Base-by-base conservation (phyloP, 805 yeast genomes). In the Suhomyces emberorum region DNA sequence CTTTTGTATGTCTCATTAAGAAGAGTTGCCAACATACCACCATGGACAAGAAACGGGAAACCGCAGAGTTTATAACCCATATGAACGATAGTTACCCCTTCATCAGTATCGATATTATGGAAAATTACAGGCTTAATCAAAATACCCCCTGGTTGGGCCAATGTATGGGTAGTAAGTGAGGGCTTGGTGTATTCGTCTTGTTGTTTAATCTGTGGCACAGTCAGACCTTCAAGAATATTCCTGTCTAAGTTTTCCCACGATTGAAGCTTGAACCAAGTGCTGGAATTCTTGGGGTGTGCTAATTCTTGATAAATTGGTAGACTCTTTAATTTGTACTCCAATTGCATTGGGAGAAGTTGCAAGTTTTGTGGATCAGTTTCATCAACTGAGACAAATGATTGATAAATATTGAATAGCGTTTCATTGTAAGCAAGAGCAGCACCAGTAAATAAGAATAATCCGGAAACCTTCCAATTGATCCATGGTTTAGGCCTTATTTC, bases 31-130 rank as follows among this genome's bases (percentile, higher is more conserved):
- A 88, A 55, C 19, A 89, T 76, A 0, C 97, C 97, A 3, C 97
- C 97, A 54, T 88, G 97, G 3, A 87, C 74, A 14, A 89, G 61
- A 48, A 86, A 81, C 2, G 96, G 97, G 54, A 83, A 88, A 1
- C 97, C 97, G 28, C 91, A 80, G 15, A 88, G 58, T 42, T 74
- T 74, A 52, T 81, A 77, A 0, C 97, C 96, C 35, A 83, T 70
- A 54, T 87, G 95, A 17, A 86, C 68, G 4, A 88, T 70, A 0
- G 87, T 74, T 1, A 84, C 70, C 0, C 82, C 72, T 46, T 84
- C 83, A 35, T 72, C 69, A 0, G 76, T 72, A 10, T 64, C 57
- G 2, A 71, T 63, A 41, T 82, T 76, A 44, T 75, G 76, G 49
- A 83, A 85, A 10, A 84, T 70, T 17, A 79, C 64, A 1, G 96